phyloP scores from a whole-genome alignment of 2,329 filamentous ascomycete species.

The Neonectria punicea region DNA sequence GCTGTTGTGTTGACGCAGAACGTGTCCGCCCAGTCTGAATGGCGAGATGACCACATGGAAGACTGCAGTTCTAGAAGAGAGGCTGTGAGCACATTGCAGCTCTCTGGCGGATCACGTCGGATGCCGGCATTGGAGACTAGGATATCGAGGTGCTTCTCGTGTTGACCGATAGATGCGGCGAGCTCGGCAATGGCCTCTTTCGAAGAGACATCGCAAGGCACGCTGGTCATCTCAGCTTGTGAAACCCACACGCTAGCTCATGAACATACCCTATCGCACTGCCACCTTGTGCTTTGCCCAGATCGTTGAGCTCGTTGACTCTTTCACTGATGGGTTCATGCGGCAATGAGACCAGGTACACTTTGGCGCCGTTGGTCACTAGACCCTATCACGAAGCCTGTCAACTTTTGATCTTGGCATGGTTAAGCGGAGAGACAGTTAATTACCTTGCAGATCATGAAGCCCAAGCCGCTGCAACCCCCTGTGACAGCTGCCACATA shows the following conservation, averaged over 20 bases:
- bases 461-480: conserved; percentile 56
- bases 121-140: conserved; percentile 62
- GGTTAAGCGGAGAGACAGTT: background rate
- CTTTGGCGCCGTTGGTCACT: conserved; percentile 58
- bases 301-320: conserved; percentile 51
- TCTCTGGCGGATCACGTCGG: conserved; percentile 53
- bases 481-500: conserved; percentile 50
- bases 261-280: conserved; percentile 50
- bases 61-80: conserved; percentile 54
- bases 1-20: conserved; percentile 61
- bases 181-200: conserved; percentile 53
- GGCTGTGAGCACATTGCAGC: conserved; percentile 57
- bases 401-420: background rate
- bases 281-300: conserved; percentile 51
- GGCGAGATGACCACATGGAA: conserved; percentile 58
- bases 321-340: conserved; percentile 52
- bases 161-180: conserved; percentile 44
- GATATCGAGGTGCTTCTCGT: conserved; percentile 56
- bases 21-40: conserved; percentile 56
- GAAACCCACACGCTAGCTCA: background rate
- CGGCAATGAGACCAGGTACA: conserved; percentile 55
- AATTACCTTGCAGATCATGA: conserved; percentile 57
- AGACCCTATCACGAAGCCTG: conserved; percentile 48
- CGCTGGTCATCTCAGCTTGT: conserved; percentile 31
- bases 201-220: conserved; percentile 52